phyloP scores from a whole-genome alignment of 257 asterid species.

The Gentiana dahurica region DNA sequence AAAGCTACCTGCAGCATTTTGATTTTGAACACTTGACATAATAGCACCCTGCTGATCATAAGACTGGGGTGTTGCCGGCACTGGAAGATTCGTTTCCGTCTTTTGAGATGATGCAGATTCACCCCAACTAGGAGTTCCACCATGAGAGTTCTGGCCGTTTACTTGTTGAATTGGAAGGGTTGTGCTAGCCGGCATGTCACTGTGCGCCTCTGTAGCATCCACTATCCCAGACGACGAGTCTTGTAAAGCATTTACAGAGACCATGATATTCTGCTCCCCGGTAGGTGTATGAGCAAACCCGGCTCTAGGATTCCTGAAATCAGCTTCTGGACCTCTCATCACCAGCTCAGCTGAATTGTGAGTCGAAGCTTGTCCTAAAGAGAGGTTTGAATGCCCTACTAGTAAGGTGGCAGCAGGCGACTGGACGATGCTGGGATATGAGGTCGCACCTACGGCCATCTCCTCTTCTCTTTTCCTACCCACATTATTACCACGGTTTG shows the following conservation, averaged over 20 bases:
- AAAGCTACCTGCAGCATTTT: slow-evolving; percentile 40
- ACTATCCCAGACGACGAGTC: slow-evolving; percentile 29
- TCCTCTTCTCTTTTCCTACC: slow-evolving; percentile 30
- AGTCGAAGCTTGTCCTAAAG: slow-evolving; percentile 33
- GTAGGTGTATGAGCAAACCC: slow-evolving; percentile 37
- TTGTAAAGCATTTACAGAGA: slow-evolving; percentile 23
- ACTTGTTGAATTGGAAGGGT: slow-evolving; percentile 29
- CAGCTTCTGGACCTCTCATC: slow-evolving; percentile 11
- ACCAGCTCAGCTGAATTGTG: slow-evolving; percentile 31
- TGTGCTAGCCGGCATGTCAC: slow-evolving; percentile 20
- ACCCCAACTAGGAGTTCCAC: slow-evolving; percentile 34
- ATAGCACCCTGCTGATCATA: slow-evolving; percentile 38
- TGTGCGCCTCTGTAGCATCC: slow-evolving; percentile 29
- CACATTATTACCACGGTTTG: slow-evolving; percentile 30
- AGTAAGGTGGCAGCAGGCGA: slow-evolving; percentile 36
- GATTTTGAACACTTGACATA: slow-evolving; percentile 35
- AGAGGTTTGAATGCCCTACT: slow-evolving; percentile 23
- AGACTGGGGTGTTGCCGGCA: slow-evolving; percentile 36
- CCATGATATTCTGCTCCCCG: slow-evolving; percentile 32
- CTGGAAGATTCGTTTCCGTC: slow-evolving; percentile 22
- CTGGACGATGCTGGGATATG: slow-evolving; percentile 24
- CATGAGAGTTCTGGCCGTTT: slow-evolving; percentile 34
- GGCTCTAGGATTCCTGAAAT: slow-evolving; percentile 15
- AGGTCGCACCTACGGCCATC: slow-evolving; percentile 21
- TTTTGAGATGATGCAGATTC: slow-evolving; percentile 17